These are phyloP conservation scores for Cetraspora pellucida DNA, from an alignment of 192 early-diverging fungal species.

Conservation along the genomic window DNA sequence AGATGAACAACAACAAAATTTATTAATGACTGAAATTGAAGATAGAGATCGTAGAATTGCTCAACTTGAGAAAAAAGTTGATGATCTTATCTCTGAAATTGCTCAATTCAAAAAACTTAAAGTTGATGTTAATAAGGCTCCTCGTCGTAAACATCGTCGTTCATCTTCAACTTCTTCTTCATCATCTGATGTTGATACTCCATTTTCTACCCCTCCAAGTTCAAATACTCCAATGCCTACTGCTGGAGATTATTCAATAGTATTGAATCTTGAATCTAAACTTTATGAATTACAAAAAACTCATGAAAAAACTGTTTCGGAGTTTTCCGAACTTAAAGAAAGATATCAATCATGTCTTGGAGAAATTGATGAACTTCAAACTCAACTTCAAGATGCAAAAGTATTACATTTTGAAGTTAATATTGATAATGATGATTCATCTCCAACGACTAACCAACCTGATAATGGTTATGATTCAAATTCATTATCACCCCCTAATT, in stretches of 20 bases:
- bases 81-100: constrained; percentile 10
- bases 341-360: constrained; percentile 25
- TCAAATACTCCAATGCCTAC: constrained; percentile 1
- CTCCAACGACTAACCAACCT: background rate
- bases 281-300: constrained; percentile 21
- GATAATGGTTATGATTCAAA: background rate
- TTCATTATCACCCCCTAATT: background rate
- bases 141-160: background rate
- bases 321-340: constrained; percentile 18
- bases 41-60: constrained; percentile 28
- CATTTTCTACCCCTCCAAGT: constrained; percentile 25
- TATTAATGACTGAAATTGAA: constrained; percentile 13
- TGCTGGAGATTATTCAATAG: background rate
- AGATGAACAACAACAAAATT: constrained; percentile 4
- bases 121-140: background rate
- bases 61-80: constrained; percentile 30
- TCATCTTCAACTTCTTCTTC: constrained; percentile 21
- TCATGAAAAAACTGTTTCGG: constrained; percentile 9
- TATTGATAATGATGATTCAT: background rate
- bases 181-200: constrained; percentile 20
- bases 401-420: background rate
- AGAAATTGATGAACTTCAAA: constrained; percentile 18
- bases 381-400: background rate
- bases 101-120: constrained; percentile 13
- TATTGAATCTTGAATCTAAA: constrained; percentile 20